These are phyloP conservation scores for Phialocephala subalpina DNA, from an alignment of 2,329 filamentous ascomycete species.

Conservation along the genomic window DNA sequence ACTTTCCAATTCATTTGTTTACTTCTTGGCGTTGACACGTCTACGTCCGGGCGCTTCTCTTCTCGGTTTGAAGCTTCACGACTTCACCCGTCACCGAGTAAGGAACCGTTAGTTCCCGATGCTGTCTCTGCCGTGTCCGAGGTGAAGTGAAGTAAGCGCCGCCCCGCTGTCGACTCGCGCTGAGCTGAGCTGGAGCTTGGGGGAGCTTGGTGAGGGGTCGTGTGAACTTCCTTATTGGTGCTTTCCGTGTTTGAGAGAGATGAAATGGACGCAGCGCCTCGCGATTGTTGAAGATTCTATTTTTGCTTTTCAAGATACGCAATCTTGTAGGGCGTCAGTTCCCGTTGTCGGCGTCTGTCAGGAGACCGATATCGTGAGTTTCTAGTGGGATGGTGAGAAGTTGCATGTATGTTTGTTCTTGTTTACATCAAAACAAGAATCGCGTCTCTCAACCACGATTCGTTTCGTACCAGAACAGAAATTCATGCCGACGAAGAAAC, in stretches of 20 bases:
- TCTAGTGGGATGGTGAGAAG: too few species aligned
- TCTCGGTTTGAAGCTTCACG: neutral
- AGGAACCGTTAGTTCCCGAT: neutral
- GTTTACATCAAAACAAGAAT: too few species aligned
- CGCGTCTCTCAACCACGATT: too few species aligned
- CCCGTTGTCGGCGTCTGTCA: too few species aligned
- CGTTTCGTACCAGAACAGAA: too few species aligned
- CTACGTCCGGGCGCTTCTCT: too few species aligned
- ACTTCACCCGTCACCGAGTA: neutral
- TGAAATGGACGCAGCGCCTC: too few species aligned
- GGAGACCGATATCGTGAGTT: too few species aligned
- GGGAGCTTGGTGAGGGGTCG: neutral
- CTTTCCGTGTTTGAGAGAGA: neutral
- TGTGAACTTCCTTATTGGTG: neutral
- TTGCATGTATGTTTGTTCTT: too few species aligned
- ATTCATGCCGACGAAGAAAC: neutral
- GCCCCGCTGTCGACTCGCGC: too few species aligned
- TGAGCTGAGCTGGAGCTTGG: neutral
- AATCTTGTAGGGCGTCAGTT: neutral
- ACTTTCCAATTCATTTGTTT: constrained; percentile 23
- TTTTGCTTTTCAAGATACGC: neutral
- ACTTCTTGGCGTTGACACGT: constrained; percentile 20
- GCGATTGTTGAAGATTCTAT: neutral
- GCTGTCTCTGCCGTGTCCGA: neutral
- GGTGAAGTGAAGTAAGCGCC: neutral